Evolutionary conservation across 176 grass and related monocot genomes (phyloP).

Genomic region (Triticum urartu): DNA sequence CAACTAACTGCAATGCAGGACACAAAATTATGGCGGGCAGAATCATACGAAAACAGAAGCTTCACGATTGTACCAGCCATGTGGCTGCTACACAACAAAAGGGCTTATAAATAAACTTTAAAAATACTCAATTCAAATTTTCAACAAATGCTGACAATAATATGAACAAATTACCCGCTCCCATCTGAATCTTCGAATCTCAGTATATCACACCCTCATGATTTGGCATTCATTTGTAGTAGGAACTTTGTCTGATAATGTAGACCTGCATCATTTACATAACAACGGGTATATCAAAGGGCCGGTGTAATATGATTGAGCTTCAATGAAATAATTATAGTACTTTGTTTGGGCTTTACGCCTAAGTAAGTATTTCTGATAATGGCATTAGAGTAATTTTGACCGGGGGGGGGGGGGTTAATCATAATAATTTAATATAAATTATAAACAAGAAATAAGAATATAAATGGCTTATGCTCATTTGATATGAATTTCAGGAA

Average conservation of each 20-base stretch:
- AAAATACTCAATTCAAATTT: not conserved
- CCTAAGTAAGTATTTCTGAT: too few species aligned
- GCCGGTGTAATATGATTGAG: too few species aligned
- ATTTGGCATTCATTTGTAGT: conserved; percentile 30
- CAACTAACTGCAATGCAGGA: not conserved
- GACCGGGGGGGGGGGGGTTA: too few species aligned
- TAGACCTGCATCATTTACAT: conserved; percentile 56
- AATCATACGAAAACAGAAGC: not conserved
- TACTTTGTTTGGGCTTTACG: too few species aligned
- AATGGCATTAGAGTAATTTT: too few species aligned
- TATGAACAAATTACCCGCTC: conserved; percentile 2
- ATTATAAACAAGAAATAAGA: too few species aligned
- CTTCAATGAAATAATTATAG: too few species aligned
- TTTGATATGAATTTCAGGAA: too few species aligned
- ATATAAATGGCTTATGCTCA: too few species aligned
- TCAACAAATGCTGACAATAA: not conserved
- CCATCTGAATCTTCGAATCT: not conserved
- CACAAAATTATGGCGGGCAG: not conserved
- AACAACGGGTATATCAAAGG: not conserved
- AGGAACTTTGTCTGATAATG: conserved; percentile 67
- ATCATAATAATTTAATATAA: too few species aligned
- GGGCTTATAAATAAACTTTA: not conserved
- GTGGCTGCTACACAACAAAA: not conserved
- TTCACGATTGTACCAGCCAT: not conserved
- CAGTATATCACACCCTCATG: not conserved